Evolutionary conservation across 495 filamentous ascomycete genomes (phyloP), one percentile per base, ranked within the genome.

Genomic region (Penicillium parvum): DNA sequence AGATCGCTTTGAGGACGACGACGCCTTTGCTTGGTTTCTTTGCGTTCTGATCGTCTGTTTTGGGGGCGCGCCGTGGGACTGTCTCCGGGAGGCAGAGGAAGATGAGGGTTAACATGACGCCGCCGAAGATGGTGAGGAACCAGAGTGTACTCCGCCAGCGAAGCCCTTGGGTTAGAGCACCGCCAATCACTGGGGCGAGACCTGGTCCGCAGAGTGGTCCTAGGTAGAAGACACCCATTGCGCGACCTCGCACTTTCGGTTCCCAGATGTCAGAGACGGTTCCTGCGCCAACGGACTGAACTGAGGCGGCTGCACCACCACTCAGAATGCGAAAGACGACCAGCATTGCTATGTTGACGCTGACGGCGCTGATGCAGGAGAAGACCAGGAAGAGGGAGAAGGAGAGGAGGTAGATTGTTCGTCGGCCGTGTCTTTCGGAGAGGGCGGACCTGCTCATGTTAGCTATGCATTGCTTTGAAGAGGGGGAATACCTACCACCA

Each of bases 401-500:
- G 0, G 88, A 95, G 28, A 76, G 66, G n/a, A 97, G 56, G 61
- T 96, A 96, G 39, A 97, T 89, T 7, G 83, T 87, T 18, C 91
- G 76, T 27, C 91, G 78, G 15, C 91, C 91, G 3, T 86, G 63
- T 3, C 78, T 75, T 62, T 96, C 91, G 7, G 85, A 90, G 58
- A n/a, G n/a, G n/a, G n/a, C n/a, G n/a, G n/a, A n/a, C n/a, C n/a
- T n/a, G n/a, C n/a, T n/a, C n/a, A n/a, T n/a, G n/a, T n/a, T n/a
- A n/a, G n/a, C n/a, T n/a, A n/a, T n/a, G n/a, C n/a, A n/a, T n/a
- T n/a, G n/a, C n/a, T n/a, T n/a, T n/a, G n/a, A n/a, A n/a, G n/a
- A n/a, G n/a, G n/a, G n/a, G n/a, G n/a, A 96, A 94, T 3, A 81
- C 84, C 2, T 86, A 92, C 90, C 90, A 96, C 88, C 89, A 96